These are phyloP conservation scores for Monilinia laxa DNA, from an alignment of 2,329 filamentous ascomycete species.

Conservation along the genomic window DNA sequence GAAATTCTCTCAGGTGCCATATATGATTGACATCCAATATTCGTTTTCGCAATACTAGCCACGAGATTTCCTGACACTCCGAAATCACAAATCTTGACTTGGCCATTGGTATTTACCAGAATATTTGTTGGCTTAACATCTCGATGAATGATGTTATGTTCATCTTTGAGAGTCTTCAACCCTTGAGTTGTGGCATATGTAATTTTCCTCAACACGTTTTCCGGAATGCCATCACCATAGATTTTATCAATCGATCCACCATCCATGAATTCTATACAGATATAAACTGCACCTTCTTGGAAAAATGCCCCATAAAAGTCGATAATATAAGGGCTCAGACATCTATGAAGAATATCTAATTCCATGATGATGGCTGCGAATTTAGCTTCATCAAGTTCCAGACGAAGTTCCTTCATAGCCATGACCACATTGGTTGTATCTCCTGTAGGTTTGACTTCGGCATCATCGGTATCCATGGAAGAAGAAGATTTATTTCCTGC, in stretches of 20 bases:
- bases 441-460: conserved; percentile 37
- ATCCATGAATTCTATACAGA: conserved; percentile 99
- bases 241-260: conserved; percentile 96
- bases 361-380: conserved; percentile 98
- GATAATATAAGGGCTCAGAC: conserved; percentile 92
- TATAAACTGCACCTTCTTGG: conserved; percentile 97
- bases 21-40: conserved; percentile 98
- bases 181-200: conserved; percentile 87
- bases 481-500: conserved; percentile 45
- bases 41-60: conserved; percentile 96
- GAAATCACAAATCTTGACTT: conserved; percentile 98
- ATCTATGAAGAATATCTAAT: conserved; percentile 91
- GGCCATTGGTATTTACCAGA: conserved; percentile 81
- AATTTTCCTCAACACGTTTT: conserved; percentile 84
- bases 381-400: conserved; percentile 95
- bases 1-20: conserved; percentile 98
- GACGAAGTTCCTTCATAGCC: conserved; percentile 98
- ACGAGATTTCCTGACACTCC: conserved; percentile 96
- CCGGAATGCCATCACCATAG: conserved; percentile 86
- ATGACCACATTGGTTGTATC: conserved; percentile 71
- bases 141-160: conserved; percentile 98
- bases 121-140: conserved; percentile 99
- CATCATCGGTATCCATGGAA: conserved; percentile 42
- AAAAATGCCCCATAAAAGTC: conserved; percentile 99
- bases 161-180: conserved; percentile 89